These are phyloP conservation scores for Fusarium armeniacum DNA, from an alignment of 2,329 filamentous ascomycete species.

Conservation along the genomic window DNA sequence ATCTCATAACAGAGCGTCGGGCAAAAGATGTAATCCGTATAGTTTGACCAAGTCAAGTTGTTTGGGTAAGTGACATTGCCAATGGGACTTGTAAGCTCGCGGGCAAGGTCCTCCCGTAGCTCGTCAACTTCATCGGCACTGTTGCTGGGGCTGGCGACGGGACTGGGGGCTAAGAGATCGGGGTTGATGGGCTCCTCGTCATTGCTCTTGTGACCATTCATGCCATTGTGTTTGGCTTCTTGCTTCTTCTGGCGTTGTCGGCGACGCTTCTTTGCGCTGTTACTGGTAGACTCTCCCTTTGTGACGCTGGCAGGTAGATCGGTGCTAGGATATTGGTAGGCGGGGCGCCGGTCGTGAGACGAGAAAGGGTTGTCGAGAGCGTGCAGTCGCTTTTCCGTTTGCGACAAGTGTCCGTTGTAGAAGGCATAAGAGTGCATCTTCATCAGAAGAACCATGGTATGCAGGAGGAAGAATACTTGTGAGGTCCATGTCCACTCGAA, in stretches of 20 bases:
- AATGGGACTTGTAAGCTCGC: conserved; percentile 90
- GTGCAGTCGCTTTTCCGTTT: conserved; percentile 84
- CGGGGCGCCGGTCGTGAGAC: conserved; percentile 73
- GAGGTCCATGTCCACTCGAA: conserved; percentile 96
- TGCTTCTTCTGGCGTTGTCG: conserved; percentile 40
- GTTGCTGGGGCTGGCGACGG: conserved; percentile 41
- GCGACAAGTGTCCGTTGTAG: conserved; percentile 95
- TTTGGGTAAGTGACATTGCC: conserved; percentile 90
- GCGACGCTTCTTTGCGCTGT: conserved; percentile 46
- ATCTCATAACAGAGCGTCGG: conserved; percentile 98
- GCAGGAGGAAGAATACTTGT: conserved; percentile 93
- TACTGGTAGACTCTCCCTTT: conserved; percentile 36
- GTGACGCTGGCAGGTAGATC: conserved; percentile 61
- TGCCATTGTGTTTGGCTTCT: conserved; percentile 27
- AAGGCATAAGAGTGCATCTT: conserved; percentile 99
- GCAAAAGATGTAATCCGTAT: conserved; percentile 87
- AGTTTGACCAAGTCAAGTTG: conserved; percentile 88
- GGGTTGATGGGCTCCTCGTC: conserved; percentile 42
- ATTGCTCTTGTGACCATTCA: conserved; percentile 45
- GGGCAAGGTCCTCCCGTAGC: conserved; percentile 87
- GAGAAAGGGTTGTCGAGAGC: conserved; percentile 81
- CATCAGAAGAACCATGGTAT: conserved; percentile 94
- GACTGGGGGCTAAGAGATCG: conserved; percentile 14
- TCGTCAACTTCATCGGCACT: conserved; percentile 70
- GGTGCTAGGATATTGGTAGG: conserved; percentile 80